Conservation (phyloP, 1,284 basidiomycete species). For the Trichosporon sp. region DNA sequence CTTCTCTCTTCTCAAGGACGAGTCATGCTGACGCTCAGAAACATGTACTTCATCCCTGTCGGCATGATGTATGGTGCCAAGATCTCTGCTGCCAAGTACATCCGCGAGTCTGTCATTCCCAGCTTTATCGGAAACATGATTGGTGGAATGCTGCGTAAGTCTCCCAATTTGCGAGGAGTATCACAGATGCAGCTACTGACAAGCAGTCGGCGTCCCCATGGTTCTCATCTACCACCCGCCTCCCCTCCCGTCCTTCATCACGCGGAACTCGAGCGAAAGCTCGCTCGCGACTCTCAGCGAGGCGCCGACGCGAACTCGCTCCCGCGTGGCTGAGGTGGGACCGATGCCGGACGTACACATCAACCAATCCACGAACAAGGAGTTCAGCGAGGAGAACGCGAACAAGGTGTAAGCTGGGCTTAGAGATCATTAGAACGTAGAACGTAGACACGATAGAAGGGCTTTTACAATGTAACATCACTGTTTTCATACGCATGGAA, state of each 20-base stretch:
- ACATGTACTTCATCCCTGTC: constrained; percentile 31
- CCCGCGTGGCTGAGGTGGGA: background rate
- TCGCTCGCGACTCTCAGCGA: background rate
- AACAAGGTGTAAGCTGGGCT: background rate
- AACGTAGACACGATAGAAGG: background rate
- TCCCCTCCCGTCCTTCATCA: constrained; percentile 6
- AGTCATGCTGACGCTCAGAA: constrained; percentile 9
- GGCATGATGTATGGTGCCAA: constrained; percentile 35
- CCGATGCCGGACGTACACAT: background rate
- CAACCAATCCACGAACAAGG: too few species aligned
- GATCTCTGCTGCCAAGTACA: constrained; percentile 22
- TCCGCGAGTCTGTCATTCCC: constrained; percentile 23
- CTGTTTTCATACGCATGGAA: background rate
- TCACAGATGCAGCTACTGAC: background rate
- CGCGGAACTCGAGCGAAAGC: background rate
- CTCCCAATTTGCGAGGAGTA: background rate
- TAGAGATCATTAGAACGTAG: too few species aligned
- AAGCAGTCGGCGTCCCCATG: constrained; percentile 9
- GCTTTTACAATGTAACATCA: background rate
- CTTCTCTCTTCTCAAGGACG: background rate
- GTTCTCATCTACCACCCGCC: constrained; percentile 5
- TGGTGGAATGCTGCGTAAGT: constrained; percentile 11
- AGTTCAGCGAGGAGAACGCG: background rate
- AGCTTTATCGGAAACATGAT: constrained; percentile 27
- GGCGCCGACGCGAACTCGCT: background rate